A percentile compares a stretch with the other conserved stretches of the same genome.
Conservation (phyloP, 2,329 filamentous ascomycete species). For the Sporothrix dimorphospora region DNA sequence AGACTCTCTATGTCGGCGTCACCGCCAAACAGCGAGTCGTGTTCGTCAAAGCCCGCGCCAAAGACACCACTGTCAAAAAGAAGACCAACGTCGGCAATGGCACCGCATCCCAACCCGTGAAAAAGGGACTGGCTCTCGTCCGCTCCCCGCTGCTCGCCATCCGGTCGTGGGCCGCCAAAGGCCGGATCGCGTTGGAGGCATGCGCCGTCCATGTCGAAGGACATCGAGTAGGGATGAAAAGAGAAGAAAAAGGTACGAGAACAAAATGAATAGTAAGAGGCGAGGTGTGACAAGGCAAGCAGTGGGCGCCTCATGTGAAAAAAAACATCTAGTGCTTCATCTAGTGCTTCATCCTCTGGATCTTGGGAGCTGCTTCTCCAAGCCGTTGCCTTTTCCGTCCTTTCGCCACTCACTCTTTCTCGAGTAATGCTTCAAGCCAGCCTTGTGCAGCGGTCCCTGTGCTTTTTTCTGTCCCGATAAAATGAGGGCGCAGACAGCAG, state of each 20-base stretch:
- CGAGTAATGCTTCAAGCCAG: not conserved
- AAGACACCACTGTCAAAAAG: not conserved
- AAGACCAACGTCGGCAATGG: not conserved
- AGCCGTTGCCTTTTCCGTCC: not conserved
- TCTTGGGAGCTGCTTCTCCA: not conserved
- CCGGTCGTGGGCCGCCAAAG: not conserved
- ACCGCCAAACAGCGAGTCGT: not conserved
- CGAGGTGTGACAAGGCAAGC: not conserved
- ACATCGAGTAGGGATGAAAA: not conserved
- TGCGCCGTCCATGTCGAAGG: not conserved
- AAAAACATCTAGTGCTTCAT: not conserved
- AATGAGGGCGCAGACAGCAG: not conserved
- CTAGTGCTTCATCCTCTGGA: slow-evolving; percentile 13
- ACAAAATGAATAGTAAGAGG: not conserved
- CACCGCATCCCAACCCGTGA: not conserved
- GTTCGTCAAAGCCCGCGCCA: not conserved
- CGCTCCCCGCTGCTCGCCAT: not conserved
- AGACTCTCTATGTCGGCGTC: slow-evolving; percentile 27
- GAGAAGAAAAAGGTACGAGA: not conserved
- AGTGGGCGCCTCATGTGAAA: not conserved
- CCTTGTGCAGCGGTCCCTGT: not conserved
- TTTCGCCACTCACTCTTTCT: not conserved
- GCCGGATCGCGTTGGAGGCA: not conserved
- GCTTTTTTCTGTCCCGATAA: not conserved
- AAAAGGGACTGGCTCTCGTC: slow-evolving; percentile 9